Conservation (phyloP, 352 stramenopile genomes). For the Peronosclerospora sorghi region DNA sequence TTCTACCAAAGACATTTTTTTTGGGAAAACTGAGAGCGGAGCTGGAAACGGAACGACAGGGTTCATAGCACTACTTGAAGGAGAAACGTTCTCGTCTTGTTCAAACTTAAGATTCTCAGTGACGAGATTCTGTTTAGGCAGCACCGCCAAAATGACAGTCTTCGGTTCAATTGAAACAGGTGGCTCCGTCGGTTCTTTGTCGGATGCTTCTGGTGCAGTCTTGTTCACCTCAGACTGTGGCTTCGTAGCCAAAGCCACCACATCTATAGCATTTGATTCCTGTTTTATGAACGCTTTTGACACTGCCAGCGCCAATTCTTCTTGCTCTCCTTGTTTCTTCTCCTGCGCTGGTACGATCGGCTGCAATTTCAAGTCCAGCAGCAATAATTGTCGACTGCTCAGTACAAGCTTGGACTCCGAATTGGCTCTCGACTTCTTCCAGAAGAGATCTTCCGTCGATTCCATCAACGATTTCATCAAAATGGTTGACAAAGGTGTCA, state of each 20-base stretch:
- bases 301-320: not conserved
- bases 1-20: conserved; percentile 17
- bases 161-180: too few relatives aligned
- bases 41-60: conserved; percentile 2
- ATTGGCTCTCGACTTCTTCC: conserved; percentile 18
- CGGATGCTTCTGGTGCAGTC: too few relatives aligned
- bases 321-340: conserved; percentile 7
- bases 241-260: too few relatives aligned
- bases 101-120: too few relatives aligned
- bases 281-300: conserved; percentile 4
- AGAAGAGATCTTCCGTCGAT: conserved; percentile 2
- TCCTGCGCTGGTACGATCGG: conserved; percentile 1
- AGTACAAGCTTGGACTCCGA: conserved; percentile 23
- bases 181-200: too few relatives aligned
- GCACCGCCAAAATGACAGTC: too few relatives aligned
- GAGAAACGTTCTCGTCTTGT: not conserved
- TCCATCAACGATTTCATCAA: not conserved
- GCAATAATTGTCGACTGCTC: conserved; percentile 10
- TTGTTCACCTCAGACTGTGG: too few relatives aligned
- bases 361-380: conserved; percentile 14
- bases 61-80: conserved; percentile 5
- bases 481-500: conserved; percentile 8
- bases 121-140: too few relatives aligned
- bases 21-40: conserved; percentile 10
- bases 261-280: not conserved